Base-by-base conservation (phyloP, 1,139 yeast species). In the Pichia sp. region DNA sequence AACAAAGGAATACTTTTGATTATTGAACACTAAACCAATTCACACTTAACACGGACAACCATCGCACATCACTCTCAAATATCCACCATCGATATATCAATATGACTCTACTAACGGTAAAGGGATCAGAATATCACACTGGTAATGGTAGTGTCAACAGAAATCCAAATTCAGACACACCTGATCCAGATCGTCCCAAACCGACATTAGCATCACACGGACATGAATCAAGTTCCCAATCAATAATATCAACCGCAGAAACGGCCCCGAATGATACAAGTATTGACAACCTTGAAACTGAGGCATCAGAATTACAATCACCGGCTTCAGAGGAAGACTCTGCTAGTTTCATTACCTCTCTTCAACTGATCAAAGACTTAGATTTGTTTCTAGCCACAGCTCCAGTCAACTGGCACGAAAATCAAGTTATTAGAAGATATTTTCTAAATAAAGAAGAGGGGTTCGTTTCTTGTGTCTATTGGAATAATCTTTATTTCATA, bases 331-430 rank as follows among this genome's bases (percentile, higher is more conserved):
- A 19, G 6, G 25, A 20, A 14, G 40, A 41, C 16, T 21, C 30
- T 3, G 37, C 34, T 15, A 35, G 36, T 3, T 30, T 34, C 12
- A 13, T 44, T 29, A 79, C 76, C 46, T 72, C 81, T 22, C 59
- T 82, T 39, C 65, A 80, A 45, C 65, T 78, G 33, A 77, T 81
- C 20, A 88, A 81, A 46, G 93, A 82, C 52, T 60, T 86, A 48
- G 85, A 85, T 60, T 80, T 81, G 59, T 88, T 88, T 52, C 61
- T 88, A 34, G 86, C 87, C 5, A 84, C 95, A 0, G 97, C 96
- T 0, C 97, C 98, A 0, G 93, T 93, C 3, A 83, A 81, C 54
- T 88, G 96, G 94, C 88, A 80, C 55, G 85, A 79, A 42, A 81
- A 81, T 51, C 96, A 88, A 57, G 83, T 85, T 32, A 84, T 88